Conservation (phyloP, 805 yeast genomes). For the Saturnispora dispora region DNA sequence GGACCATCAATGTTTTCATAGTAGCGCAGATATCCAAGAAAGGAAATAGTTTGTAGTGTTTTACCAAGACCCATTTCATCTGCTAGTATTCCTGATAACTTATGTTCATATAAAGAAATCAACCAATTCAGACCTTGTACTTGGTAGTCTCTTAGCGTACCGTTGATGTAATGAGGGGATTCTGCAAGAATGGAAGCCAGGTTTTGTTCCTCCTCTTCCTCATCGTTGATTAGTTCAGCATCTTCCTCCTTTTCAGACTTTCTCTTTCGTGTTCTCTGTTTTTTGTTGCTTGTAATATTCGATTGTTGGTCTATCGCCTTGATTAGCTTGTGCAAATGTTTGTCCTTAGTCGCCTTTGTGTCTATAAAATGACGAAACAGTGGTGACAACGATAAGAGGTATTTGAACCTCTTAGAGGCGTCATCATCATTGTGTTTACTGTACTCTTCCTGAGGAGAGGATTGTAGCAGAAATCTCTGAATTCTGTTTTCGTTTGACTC, state of each 20-base stretch:
- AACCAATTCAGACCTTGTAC: slow-evolving; percentile 78
- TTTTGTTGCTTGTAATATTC: slow-evolving; percentile 38
- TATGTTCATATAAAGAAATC: slow-evolving; percentile 56
- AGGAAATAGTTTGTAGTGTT: slow-evolving; percentile 71
- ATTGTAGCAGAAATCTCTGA: slow-evolving; percentile 38
- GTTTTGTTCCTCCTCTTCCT: slow-evolving; percentile 59
- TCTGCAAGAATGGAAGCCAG: slow-evolving; percentile 65
- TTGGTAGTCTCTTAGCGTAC: slow-evolving; percentile 63
- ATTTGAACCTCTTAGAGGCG: slow-evolving; percentile 69
- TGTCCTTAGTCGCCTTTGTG: slow-evolving; percentile 70
- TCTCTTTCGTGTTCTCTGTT: slow-evolving; percentile 44
- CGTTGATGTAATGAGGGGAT: slow-evolving; percentile 51
- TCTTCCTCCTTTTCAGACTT: slow-evolving; percentile 95
- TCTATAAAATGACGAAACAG: slow-evolving; percentile 84
- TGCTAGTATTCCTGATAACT: slow-evolving; percentile 67
- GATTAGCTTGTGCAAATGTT: slow-evolving; percentile 52
- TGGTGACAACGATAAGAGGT: slow-evolving; percentile 73
- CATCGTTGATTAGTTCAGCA: slow-evolving; percentile 80
- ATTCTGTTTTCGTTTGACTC: slow-evolving; percentile 14
- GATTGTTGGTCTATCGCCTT: slow-evolving; percentile 31
- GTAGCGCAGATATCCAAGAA: slow-evolving; percentile 62
- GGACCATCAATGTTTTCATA: slow-evolving; percentile 57
- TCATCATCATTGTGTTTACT: slow-evolving; percentile 44
- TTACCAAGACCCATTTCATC: slow-evolving; percentile 86
- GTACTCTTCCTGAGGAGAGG: slow-evolving; percentile 50